Percentiles rank a stretch among this genome's conserved stretches.
phyloP scores from a whole-genome alignment of 179 eudicot species.

The Gypsophila paniculata region DNA sequence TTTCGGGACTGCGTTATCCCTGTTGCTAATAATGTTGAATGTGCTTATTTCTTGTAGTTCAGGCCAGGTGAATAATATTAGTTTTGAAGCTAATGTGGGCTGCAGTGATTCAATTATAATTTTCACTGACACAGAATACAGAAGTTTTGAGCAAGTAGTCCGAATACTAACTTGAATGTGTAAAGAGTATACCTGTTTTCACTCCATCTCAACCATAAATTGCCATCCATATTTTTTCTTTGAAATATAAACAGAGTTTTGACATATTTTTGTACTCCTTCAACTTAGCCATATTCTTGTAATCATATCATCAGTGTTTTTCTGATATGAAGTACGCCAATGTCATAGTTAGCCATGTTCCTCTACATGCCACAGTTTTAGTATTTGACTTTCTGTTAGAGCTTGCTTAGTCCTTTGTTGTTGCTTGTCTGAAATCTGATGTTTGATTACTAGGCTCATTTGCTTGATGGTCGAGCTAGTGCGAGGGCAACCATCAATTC shows the following conservation, averaged over 20 bases:
- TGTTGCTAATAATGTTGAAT: too few relatives aligned
- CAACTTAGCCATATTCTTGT: too few relatives aligned
- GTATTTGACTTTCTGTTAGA: neutral
- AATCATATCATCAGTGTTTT: neutral
- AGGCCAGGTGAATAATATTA: too few relatives aligned
- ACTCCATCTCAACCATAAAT: too few relatives aligned
- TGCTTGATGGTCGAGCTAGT: constrained; percentile 94
- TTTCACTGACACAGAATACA: neutral
- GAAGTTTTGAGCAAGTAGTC: neutral
- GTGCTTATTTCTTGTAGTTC: too few relatives aligned
- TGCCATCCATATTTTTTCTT: neutral
- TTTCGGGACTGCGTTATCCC: too few relatives aligned
- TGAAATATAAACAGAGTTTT: neutral
- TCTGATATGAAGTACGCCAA: neutral
- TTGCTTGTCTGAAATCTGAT: constrained; percentile 11
- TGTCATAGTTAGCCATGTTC: neutral
- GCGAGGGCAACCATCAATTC: constrained; percentile 86
- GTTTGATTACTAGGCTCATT: constrained; percentile 58
- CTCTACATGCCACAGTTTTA: neutral
- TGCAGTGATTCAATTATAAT: neutral
- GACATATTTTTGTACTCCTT: too few relatives aligned
- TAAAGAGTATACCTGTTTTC: too few relatives aligned
- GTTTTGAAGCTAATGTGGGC: neutral
- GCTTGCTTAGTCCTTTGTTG: too few relatives aligned
- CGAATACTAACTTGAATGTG: too few relatives aligned